phyloP scores from a whole-genome alignment of 257 asterid species.

The Ophiorrhiza pumila region DNA sequence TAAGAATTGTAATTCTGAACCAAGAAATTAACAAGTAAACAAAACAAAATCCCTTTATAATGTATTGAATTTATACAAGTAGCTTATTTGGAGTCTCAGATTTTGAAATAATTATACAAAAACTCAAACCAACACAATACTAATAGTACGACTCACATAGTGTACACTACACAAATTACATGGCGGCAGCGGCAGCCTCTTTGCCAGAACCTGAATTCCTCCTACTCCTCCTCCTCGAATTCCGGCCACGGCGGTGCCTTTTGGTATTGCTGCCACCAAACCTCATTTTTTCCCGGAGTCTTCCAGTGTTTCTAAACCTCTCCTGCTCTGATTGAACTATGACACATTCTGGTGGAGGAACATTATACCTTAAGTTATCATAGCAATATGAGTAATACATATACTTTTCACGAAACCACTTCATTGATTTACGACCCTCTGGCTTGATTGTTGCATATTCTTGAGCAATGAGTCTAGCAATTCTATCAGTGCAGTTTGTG shows the following conservation, averaged over 20 bases:
- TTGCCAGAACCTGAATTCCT: conserved; percentile 9
- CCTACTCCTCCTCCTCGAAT: conserved; percentile 26
- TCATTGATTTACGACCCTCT: conserved; percentile 47
- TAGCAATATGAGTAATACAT: conserved; percentile 84
- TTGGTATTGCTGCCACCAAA: conserved; percentile 45
- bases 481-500: conserved; percentile 56
- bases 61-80: background rate
- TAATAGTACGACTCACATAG: background rate
- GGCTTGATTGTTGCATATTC: conserved; percentile 41
- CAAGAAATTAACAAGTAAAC: too few species aligned
- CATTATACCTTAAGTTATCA: conserved; percentile 63
- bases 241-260: conserved; percentile 38
- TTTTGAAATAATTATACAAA: background rate
- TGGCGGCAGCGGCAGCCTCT: conserved; percentile 14
- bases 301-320: conserved; percentile 48
- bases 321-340: conserved; percentile 53
- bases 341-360: conserved; percentile 73
- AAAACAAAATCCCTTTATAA: too few species aligned
- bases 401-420: conserved; percentile 52
- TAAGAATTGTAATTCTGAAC: too few species aligned
- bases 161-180: conserved; percentile 12
- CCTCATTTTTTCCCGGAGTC: conserved; percentile 54
- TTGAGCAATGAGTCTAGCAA: conserved; percentile 24
- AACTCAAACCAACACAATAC: background rate
- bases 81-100: background rate